Conservation (phyloP, 139 green algal species). For the Chlorella sorokiniana region DNA sequence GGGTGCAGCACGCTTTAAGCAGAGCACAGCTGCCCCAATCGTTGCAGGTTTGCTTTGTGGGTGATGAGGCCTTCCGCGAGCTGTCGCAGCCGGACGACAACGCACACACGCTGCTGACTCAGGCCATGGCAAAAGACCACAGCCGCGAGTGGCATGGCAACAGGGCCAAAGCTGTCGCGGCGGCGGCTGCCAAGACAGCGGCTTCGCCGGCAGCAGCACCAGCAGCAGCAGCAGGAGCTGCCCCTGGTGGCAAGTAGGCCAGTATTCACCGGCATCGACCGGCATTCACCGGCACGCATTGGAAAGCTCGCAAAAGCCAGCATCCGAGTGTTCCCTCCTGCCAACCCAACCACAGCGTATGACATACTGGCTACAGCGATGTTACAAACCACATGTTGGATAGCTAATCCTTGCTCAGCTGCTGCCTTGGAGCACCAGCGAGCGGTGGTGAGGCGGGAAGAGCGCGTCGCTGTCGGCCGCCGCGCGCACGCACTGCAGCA, state of each 20-base stretch:
- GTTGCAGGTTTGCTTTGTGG: slow-evolving; percentile 64
- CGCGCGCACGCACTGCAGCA: slow-evolving; percentile 28
- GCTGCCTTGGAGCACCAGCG: slow-evolving; percentile 6
- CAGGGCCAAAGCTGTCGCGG: slow-evolving; percentile 29
- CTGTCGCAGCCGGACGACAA: slow-evolving; percentile 47
- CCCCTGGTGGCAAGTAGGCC: too few relatives aligned
- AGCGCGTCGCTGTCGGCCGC: not conserved
- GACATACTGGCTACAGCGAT: too few relatives aligned
- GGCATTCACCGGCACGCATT: slow-evolving; percentile 26
- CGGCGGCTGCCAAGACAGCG: not conserved
- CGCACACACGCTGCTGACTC: slow-evolving; percentile 37
- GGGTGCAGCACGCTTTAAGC: not conserved
- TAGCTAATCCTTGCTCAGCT: not conserved
- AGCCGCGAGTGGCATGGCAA: slow-evolving; percentile 46
- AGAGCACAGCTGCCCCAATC: not conserved
- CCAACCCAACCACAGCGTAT: not conserved
- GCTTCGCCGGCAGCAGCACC: not conserved
- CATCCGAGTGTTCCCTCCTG: not conserved
- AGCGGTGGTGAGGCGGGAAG: slow-evolving; percentile 42
- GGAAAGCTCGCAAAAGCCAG: not conserved
- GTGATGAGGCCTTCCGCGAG: slow-evolving; percentile 55
- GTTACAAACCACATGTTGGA: too few relatives aligned
- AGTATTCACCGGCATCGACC: not conserved
- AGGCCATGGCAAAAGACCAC: slow-evolving; percentile 46
- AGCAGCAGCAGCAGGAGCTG: not conserved